Percentiles rank a stretch among this genome's conserved stretches.
Evolutionary conservation across 2,329 filamentous ascomycete species (phyloP).

Genomic region (Diaporthe destruens): DNA sequence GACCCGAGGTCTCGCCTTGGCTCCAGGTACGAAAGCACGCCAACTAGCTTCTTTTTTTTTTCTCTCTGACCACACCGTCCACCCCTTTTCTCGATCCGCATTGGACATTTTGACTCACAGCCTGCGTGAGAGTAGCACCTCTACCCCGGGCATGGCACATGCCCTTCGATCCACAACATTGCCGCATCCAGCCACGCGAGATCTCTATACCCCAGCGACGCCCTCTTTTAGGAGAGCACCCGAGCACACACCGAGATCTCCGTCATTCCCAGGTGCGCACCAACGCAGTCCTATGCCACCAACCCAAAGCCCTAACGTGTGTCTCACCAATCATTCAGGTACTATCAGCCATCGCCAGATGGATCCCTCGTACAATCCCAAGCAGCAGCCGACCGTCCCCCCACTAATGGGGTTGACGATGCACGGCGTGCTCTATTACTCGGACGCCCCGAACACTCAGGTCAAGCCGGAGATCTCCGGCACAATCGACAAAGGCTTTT

Average conservation of each 20-base stretch:
- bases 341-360: slow-evolving; percentile 57
- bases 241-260: slow-evolving; percentile 65
- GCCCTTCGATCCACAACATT: slow-evolving; percentile 65
- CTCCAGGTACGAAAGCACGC: slow-evolving; percentile 63
- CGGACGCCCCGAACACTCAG: slow-evolving; percentile 58
- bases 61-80: slow-evolving; percentile 31
- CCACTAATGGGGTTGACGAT: slow-evolving; percentile 64
- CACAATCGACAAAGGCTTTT: slow-evolving; percentile 91
- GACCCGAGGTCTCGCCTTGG: slow-evolving; percentile 67
- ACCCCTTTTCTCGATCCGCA: slow-evolving; percentile 30
- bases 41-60: slow-evolving; percentile 29
- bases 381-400: slow-evolving; percentile 61
- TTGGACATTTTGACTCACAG: slow-evolving; percentile 50
- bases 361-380: slow-evolving; percentile 59
- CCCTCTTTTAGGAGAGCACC: slow-evolving; percentile 63
- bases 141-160: slow-evolving; percentile 70
- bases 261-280: slow-evolving; percentile 60
- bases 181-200: slow-evolving; percentile 65
- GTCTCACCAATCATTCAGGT: slow-evolving; percentile 52
- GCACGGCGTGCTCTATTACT: slow-evolving; percentile 72
- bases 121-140: slow-evolving; percentile 57
- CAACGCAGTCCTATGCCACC: slow-evolving; percentile 68
- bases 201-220: slow-evolving; percentile 65
- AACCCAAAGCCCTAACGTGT: slow-evolving; percentile 62
- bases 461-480: slow-evolving; percentile 82